Base-by-base conservation (phyloP, 768 basidiomycete species). In the Lyophyllum atratum region DNA sequence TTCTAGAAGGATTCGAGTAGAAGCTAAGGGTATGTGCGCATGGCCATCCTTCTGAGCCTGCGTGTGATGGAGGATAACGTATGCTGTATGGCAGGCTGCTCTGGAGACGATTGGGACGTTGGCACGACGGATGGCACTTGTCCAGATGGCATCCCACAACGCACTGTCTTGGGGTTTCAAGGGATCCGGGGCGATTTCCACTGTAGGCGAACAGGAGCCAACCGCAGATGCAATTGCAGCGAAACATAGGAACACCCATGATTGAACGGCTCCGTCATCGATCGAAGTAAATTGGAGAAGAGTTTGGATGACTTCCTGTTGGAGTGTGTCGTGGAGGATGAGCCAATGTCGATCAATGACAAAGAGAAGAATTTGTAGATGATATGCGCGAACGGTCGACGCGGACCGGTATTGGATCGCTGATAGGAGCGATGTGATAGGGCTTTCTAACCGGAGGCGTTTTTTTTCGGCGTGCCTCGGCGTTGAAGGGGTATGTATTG, bases 111-210 rank as follows among this genome's bases (percentile, higher is more conserved):
- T 72, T 19, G 91, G 83, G 2, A 84, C 79, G 43, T 85, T 85
- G 31, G 84, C 75, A 34, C 91, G 86, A 26, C 93, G 88, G 52
- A 92, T 82, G 4, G 90, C 85, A 66, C 91, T 85, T 2, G 85
- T 83, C 95, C 93, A 98, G 26, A 95, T 77, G 7, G 83, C 74
- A 61, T 89, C 85, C 93, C 93, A 96, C n/a, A 76, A 80, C n/a
- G 66, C 58, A 3, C 65, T 51, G 48, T 70, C 66, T 17, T 71
- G 43, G 6, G 62, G 45, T 10, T 17, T 45, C 39, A 44, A 54
- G n/a, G 47, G 55, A 37, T 34, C 31, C 15, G 46, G 12, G 28
- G 47, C 6, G 0, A 24, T 45, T 33, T 57, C 52, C 37, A 24
- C 9, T 31, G 49, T 25, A 37, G 42, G 22, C 0, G 33, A 37